Percentiles rank a stretch among this genome's conserved stretches.
Evolutionary conservation across 352 stramenopile genomes (phyloP).

Genomic region (Phytophthora sojae): DNA sequence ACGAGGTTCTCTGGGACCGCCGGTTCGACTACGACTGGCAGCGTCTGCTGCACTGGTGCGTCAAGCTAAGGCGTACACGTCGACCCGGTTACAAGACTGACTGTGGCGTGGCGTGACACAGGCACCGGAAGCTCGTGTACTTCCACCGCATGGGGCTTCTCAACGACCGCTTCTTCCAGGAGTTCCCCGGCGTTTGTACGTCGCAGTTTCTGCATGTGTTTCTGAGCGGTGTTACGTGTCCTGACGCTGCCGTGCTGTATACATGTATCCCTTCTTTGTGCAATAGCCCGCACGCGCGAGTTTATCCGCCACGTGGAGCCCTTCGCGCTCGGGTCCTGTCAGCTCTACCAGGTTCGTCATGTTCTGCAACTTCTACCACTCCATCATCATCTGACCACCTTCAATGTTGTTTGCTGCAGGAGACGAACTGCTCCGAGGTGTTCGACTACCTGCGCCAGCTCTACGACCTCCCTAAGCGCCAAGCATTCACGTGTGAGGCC

Average conservation of each 20-base stretch:
- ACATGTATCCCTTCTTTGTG: background rate
- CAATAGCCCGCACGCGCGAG: slow-evolving; percentile 53
- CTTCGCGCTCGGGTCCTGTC: slow-evolving; percentile 63
- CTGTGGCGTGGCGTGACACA: slow-evolving; percentile 13
- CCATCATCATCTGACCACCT: background rate
- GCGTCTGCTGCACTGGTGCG: slow-evolving; percentile 67
- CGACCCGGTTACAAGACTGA: background rate
- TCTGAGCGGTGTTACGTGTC: background rate
- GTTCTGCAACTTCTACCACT: background rate
- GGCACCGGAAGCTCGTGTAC: slow-evolving; percentile 80
- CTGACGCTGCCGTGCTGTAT: background rate
- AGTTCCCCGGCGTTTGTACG: slow-evolving; percentile 68
- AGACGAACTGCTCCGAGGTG: slow-evolving; percentile 63
- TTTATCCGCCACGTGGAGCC: slow-evolving; percentile 77
- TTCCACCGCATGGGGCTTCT: slow-evolving; percentile 77
- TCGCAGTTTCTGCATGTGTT: background rate
- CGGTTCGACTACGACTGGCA: slow-evolving; percentile 71
- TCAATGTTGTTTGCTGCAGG: slow-evolving; percentile 23
- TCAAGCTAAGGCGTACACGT: background rate
- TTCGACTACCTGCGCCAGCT: slow-evolving; percentile 71
- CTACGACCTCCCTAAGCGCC: slow-evolving; percentile 52
- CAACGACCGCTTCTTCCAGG: slow-evolving; percentile 66
- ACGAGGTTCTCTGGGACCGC: slow-evolving; percentile 57
- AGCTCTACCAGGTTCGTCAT: slow-evolving; percentile 57
- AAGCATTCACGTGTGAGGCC: slow-evolving; percentile 43